These are phyloP conservation scores for Sordariomycetes sp. DNA, from an alignment of 2,329 filamentous ascomycete genomes.

Conservation along the genomic window DNA sequence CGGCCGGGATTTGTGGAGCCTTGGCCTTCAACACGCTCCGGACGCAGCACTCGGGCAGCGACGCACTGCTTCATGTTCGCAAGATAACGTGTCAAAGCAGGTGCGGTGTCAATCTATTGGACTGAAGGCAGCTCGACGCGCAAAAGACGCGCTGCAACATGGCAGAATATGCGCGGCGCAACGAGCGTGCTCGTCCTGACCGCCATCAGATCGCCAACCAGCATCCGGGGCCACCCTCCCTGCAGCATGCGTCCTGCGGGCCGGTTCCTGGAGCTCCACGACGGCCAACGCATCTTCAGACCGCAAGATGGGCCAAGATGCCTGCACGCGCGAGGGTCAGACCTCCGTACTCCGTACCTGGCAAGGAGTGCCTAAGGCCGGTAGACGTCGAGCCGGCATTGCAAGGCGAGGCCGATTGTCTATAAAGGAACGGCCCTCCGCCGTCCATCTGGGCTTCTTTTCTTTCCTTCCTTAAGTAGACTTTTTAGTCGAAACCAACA, in stretches of 20 bases:
- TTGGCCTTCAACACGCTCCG: neutral
- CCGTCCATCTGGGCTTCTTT: slow-evolving; percentile 1
- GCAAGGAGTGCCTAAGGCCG: no score
- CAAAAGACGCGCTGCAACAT: neutral
- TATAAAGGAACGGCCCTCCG: slow-evolving; percentile 5
- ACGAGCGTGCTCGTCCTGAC: no score
- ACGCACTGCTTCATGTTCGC: neutral
- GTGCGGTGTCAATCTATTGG: neutral
- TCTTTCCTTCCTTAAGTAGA: slow-evolving; percentile 6
- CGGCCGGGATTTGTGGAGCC: no score
- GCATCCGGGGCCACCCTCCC: neutral
- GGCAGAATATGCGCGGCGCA: neutral
- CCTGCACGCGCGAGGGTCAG: neutral
- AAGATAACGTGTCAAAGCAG: neutral
- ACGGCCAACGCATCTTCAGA: neutral
- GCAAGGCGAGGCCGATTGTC: no score
- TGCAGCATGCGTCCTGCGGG: neutral
- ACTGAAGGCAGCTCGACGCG: neutral
- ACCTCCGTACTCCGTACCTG: neutral
- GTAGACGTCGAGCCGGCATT: no score
- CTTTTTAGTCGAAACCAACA: slow-evolving; percentile 7
- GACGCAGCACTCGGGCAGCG: neutral
- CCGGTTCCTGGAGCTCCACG: neutral
- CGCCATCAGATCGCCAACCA: slow-evolving; percentile 1
- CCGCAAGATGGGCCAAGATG: neutral